Evolutionary conservation across 2,329 filamentous ascomycete species (phyloP).

Genomic region (Myriangium duriaei): DNA sequence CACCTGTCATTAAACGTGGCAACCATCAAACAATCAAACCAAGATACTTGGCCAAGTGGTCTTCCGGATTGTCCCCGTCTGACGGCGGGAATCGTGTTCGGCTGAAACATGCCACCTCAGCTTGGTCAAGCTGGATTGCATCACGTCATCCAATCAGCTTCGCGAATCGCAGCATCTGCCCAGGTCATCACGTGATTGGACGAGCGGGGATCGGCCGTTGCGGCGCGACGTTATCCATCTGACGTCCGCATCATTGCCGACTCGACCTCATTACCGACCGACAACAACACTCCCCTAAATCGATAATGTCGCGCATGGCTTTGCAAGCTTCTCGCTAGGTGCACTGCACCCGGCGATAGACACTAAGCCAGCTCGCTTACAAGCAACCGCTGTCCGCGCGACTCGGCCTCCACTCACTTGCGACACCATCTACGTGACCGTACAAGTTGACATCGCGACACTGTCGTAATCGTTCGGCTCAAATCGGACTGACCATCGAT

Average conservation of each 20-base stretch:
- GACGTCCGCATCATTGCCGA: slow-evolving; percentile 7
- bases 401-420: background rate
- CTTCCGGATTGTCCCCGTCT: background rate
- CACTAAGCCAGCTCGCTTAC: background rate
- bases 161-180: background rate
- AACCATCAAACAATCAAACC: background rate
- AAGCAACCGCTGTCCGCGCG: background rate
- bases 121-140: background rate
- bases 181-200: background rate
- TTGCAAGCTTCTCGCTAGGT: slow-evolving; percentile 28
- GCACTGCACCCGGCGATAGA: slow-evolving; percentile 29
- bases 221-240: slow-evolving; percentile 9
- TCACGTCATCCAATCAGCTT: background rate
- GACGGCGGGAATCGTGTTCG: background rate
- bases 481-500: too few relatives aligned
- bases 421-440: slow-evolving; percentile 1
- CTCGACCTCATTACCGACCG: background rate
- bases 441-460: slow-evolving; percentile 1
- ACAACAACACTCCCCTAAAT: slow-evolving; percentile 9
- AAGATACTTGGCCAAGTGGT: too few relatives aligned
- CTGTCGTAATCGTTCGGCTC: too few relatives aligned
- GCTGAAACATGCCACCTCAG: too few relatives aligned
- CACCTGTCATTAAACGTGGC: slow-evolving; percentile 1
- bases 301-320: slow-evolving; percentile 13
- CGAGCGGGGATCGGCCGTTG: background rate